Percentiles rank a stretch among this genome's conserved stretches.
These are phyloP conservation scores for Daldinia caldariorum DNA, from an alignment of 495 filamentous ascomycete species.

Conservation along the genomic window DNA sequence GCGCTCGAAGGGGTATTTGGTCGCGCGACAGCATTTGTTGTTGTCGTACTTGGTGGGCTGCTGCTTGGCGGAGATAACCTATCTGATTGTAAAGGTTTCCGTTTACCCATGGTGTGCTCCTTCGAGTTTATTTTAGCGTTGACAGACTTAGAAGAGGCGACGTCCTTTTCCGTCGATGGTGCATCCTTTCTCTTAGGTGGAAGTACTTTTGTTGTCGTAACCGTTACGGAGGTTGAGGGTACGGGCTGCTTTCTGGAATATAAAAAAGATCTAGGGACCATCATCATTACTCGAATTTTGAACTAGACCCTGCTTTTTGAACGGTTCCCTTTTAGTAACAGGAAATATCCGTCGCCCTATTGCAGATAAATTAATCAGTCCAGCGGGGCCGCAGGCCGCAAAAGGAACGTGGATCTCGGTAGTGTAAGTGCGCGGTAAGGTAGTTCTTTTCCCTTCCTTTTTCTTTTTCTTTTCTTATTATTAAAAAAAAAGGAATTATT, in stretches of 20 bases:
- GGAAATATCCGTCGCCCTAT: slow-evolving; percentile 45
- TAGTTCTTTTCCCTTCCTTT: slow-evolving; percentile 2
- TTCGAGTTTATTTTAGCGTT: slow-evolving; percentile 27
- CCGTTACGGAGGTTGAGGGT: slow-evolving; percentile 24
- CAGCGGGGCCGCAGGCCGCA: slow-evolving; percentile 23
- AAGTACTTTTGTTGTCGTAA: slow-evolving; percentile 20
- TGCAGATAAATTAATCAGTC: slow-evolving; percentile 32
- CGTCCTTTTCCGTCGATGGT: slow-evolving; percentile 25
- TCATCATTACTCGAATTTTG: slow-evolving; percentile 46
- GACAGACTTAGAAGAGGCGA: slow-evolving; percentile 23
- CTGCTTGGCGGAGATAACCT: slow-evolving; percentile 38
- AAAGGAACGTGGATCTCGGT: slow-evolving; percentile 36
- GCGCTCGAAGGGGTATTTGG: slow-evolving; percentile 55
- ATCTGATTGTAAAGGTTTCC: slow-evolving; percentile 39
- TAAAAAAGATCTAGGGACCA: slow-evolving; percentile 54
- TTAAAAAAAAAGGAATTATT: neutral
- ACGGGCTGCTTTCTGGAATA: slow-evolving; percentile 38
- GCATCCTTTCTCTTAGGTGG: slow-evolving; percentile 49
- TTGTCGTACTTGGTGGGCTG: slow-evolving; percentile 48
- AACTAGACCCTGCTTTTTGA: slow-evolving; percentile 42
- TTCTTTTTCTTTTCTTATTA: too few species aligned
- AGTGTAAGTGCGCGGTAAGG: slow-evolving; percentile 4
- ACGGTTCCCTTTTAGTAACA: slow-evolving; percentile 46
- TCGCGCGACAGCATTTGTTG: slow-evolving; percentile 44
- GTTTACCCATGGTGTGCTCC: slow-evolving; percentile 45